Conservation (phyloP, 345 rosid species). For the Aquilaria sinensis region DNA sequence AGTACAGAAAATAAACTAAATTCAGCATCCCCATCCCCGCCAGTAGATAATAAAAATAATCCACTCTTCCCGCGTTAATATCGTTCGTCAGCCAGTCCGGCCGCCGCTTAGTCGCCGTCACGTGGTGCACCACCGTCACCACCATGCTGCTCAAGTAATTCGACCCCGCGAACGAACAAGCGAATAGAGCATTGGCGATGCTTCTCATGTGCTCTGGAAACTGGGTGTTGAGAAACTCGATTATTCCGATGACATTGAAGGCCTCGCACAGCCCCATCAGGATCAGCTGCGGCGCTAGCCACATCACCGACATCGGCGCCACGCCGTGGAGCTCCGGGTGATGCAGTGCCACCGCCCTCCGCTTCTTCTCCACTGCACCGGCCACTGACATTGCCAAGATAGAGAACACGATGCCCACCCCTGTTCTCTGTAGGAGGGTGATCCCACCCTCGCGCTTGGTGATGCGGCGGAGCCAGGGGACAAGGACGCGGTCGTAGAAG, state of each 20-base stretch:
- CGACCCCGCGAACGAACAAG: slow-evolving; percentile 29
- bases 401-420: slow-evolving; percentile 42
- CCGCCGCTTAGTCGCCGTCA: slow-evolving; percentile 27
- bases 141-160: slow-evolving; percentile 33
- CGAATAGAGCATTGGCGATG: slow-evolving; percentile 44
- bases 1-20: slow-evolving; percentile 37
- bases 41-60: slow-evolving; percentile 44
- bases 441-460: slow-evolving; percentile 44
- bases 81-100: slow-evolving; percentile 53
- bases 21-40: slow-evolving; percentile 46
- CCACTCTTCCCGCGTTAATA: slow-evolving; percentile 45
- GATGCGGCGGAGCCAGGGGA: slow-evolving; percentile 35
- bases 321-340: slow-evolving; percentile 14
- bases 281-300: slow-evolving; percentile 59
- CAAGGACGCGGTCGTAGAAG: slow-evolving; percentile 44
- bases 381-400: slow-evolving; percentile 41
- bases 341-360: slow-evolving; percentile 27
- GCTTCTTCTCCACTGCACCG: slow-evolving; percentile 37
- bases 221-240: slow-evolving; percentile 58
- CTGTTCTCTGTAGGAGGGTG: slow-evolving; percentile 53
- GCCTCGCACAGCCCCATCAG: slow-evolving; percentile 55
- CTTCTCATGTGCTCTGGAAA: slow-evolving; percentile 65
- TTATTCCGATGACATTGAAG: slow-evolving; percentile 47
- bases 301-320: slow-evolving; percentile 34
- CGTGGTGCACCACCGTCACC: slow-evolving; percentile 28